Percentiles rank a stretch among this genome's conserved stretches.
These are phyloP conservation scores for Sporothrix phasma DNA, from an alignment of 2,329 filamentous ascomycete species.

Conservation along the genomic window DNA sequence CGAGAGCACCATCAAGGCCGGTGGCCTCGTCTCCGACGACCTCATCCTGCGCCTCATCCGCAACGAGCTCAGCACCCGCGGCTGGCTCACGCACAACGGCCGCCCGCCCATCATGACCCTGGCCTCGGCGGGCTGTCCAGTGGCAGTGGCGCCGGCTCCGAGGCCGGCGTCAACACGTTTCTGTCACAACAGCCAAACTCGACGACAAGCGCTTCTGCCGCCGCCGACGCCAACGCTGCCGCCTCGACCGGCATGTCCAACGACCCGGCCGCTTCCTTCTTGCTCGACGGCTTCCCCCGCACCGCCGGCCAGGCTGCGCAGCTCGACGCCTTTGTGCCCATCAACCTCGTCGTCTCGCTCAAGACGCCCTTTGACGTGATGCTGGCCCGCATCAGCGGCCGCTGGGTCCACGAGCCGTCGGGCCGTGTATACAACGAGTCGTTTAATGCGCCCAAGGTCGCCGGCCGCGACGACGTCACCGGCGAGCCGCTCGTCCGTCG, in stretches of 20 bases:
- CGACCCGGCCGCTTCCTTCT: conserved; percentile 73
- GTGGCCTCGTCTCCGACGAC: conserved; percentile 81
- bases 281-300: conserved; percentile 92
- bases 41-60: conserved; percentile 89
- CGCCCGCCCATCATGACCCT: conserved; percentile 41
- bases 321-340: conserved; percentile 75
- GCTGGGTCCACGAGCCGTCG: conserved; percentile 87
- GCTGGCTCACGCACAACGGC: conserved; percentile 59
- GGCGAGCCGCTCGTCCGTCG: conserved; percentile 77
- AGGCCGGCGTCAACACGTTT: conserved; percentile 32
- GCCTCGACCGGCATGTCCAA: conserved; percentile 39
- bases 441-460: conserved; percentile 75
- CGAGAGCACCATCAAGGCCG: conserved; percentile 76
- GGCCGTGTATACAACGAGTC: conserved; percentile 91
- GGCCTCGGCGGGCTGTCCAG: conserved; percentile 28
- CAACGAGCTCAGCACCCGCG: conserved; percentile 73
- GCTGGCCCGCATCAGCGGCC: conserved; percentile 76
- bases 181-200: conserved; percentile 28
- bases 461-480: conserved; percentile 80
- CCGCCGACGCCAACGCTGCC: background rate
- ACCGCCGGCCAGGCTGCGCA: conserved; percentile 70
- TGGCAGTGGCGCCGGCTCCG: conserved; percentile 21
- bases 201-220: conserved; percentile 25
- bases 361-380: conserved; percentile 80
- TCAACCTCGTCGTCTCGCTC: conserved; percentile 85